Base-by-base conservation (phyloP, 2,329 filamentous ascomycete species). In the Sporothrix sp. region DNA sequence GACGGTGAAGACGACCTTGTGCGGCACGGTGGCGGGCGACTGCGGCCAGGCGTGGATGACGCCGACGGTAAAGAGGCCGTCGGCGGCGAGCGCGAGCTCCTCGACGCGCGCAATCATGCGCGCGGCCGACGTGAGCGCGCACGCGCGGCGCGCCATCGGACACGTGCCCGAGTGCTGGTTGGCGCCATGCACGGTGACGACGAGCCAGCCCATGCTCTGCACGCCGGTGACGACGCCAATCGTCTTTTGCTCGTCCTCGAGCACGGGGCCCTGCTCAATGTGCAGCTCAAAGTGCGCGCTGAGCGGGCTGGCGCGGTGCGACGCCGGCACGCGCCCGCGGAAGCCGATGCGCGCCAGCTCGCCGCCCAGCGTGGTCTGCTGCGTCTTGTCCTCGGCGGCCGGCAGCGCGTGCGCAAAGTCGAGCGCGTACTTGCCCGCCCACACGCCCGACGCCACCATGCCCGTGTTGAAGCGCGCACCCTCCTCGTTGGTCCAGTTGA, bases 401-500 rank as follows among this genome's bases (percentile, higher is more conserved):
- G 20, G 69, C 70, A 4, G 88, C 78, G 63, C 71, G 64, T 81
- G 80, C 10, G 82, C 85, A 3, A 53, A 58, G 13, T 81, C 73
- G 3, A 86, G 66, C 0, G 82, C 67, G 8, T 87, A 82, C 0
- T 70, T 70, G n/a, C 73, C 84, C 0, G 84, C 79, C 85, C 86
- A 91, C 13, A 90, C 86, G 1, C 84, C 85, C 0, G 84, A 88
- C 0, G 81, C 72, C 23, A 84, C 69, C 79, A 87, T 89, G 27
- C 79, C 84, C 49, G 81, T 80, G 0, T 85, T 85, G 56, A 91
- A 91, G 0, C 86, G 76, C 1, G 86, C 86, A 2, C 86, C 86
- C 67, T 93, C 87, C 68, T 93, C 87, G 60, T 87, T 87, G 2
- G 84, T 89, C 84, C 83, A 87, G 60, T 89, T 87, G 2, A 90